Percentiles rank a stretch among this genome's conserved stretches.
phyloP scores from a whole-genome alignment of 2,329 filamentous ascomycete genomes.

The Botryotinia calthae region DNA sequence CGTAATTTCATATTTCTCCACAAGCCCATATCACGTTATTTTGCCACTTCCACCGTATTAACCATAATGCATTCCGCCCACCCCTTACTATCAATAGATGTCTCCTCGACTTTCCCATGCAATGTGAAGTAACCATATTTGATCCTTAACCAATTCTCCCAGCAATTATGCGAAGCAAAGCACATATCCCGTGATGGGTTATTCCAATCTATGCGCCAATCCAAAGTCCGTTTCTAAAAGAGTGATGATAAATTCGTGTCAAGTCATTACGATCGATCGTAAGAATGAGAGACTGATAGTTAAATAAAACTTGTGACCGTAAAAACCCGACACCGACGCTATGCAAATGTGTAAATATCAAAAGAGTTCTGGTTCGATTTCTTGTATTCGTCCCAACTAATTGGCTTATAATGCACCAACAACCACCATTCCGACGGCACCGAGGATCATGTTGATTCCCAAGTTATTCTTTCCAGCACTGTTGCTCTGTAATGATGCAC shows the following conservation, averaged over 20 bases:
- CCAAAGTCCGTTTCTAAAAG: constrained; percentile 16
- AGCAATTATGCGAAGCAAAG: constrained; percentile 17
- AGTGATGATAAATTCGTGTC: constrained; percentile 17
- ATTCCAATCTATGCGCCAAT: constrained; percentile 21
- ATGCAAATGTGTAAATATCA: constrained; percentile 24
- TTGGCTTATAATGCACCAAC: constrained; percentile 27
- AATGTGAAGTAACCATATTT: neutral
- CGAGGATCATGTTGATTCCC: constrained; percentile 29
- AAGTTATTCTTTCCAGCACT: constrained; percentile 24
- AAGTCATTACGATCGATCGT: constrained; percentile 22
- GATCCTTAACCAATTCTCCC: neutral
- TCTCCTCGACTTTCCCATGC: neutral
- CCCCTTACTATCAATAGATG: neutral
- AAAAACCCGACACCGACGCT: constrained; percentile 18
- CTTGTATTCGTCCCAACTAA: neutral
- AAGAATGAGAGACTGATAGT: constrained; percentile 22
- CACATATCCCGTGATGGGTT: constrained; percentile 8
- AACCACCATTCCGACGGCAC: constrained; percentile 29
- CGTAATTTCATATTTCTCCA: neutral
- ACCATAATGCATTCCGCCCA: neutral
- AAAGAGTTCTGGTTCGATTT: constrained; percentile 6
- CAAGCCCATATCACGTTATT: neutral
- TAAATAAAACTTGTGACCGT: constrained; percentile 18
- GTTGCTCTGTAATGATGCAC: constrained; percentile 33
- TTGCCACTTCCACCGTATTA: constrained; percentile 5